Percentiles rank a stretch among this genome's conserved stretches.
phyloP scores from a whole-genome alignment of 1,139 yeast genomes.

The Pichia sp. region DNA sequence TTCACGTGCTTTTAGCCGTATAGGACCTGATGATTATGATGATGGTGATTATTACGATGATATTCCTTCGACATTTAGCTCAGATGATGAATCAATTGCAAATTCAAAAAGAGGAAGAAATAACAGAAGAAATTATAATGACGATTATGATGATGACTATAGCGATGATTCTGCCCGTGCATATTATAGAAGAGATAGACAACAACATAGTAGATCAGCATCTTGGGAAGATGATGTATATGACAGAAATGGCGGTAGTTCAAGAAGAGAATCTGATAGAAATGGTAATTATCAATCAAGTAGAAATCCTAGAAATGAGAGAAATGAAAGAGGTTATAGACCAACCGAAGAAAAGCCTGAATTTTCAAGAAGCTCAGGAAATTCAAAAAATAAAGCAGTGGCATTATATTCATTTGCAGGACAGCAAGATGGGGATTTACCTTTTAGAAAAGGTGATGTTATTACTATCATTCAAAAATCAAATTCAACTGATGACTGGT shows the following conservation, averaged over 20 bases:
- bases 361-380: slow-evolving; percentile 30
- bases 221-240: slow-evolving; percentile 86
- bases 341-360: slow-evolving; percentile 50
- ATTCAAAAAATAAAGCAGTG: slow-evolving; percentile 63
- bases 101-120: slow-evolving; percentile 16
- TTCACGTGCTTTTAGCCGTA: slow-evolving; percentile 72
- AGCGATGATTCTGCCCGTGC: slow-evolving; percentile 22
- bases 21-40: slow-evolving; percentile 45
- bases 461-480: slow-evolving; percentile 80
- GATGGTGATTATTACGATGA: slow-evolving; percentile 65
- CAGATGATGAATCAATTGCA: slow-evolving; percentile 34
- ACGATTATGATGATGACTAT: slow-evolving; percentile 34
- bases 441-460: slow-evolving; percentile 93
- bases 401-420: slow-evolving; percentile 87
- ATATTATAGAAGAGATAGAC: slow-evolving; percentile 16
- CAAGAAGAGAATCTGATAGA: slow-evolving; percentile 3
- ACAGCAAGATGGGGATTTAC: slow-evolving; percentile 84
- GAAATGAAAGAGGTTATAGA: slow-evolving; percentile 25
- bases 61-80: slow-evolving; percentile 58
- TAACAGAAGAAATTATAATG: slow-evolving; percentile 35
- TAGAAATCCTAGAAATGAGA: slow-evolving; percentile 6
- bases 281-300: neutral
- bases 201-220: slow-evolving; percentile 19
- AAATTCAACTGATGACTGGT: slow-evolving; percentile 92
- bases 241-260: slow-evolving; percentile 35